Base-by-base conservation (phyloP, 116 monocot species). In the Iris pallida region DNA sequence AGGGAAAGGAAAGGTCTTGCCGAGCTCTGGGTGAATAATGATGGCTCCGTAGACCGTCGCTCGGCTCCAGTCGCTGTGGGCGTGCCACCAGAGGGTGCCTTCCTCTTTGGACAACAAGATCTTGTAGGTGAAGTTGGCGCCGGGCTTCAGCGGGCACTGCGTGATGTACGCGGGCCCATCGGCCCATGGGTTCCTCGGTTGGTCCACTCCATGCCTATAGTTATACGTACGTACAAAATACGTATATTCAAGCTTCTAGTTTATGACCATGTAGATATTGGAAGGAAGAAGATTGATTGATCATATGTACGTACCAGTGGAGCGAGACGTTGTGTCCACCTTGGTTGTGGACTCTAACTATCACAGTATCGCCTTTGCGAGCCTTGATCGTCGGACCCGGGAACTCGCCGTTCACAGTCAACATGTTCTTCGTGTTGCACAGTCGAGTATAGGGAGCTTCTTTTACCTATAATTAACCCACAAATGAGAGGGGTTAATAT, bases 91-190 rank as follows among this genome's bases (percentile, higher is more conserved):
- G 3, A 79, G 15, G 5, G 79, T 79, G 7, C 79, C 79, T 68
- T 79, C 79, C 54, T 75, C 80, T 4, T 51, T 65, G 5, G 74
- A 74, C 18, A 80, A 55, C 12, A 44, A 3, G 57, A 75, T 48
- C 3, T 15, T 52, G 69, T 75, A 80, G 16, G 47, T 65, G 52
- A 80, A 75, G 18, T 18, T 54, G 16, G 11, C 17, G 6, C 80
- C 70, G 0, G 80, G 65, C 41, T 68, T 46, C 41, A 94, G 85
- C 0, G 90, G 94, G 63, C 94, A 90, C 68, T 94, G 94, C 2
- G 90, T 94, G 12, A 94, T 85, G 76, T 85, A 90, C 44, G 63
- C 90, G 4, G 94, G 94, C 8, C 94, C 94, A 14, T 94, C 94
- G 0, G 80, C 82, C 90, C 90, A 90, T 51, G 80, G 75, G 52